phyloP scores from a whole-genome alignment of 192 early-diverging fungal species.

The Kickxella alabastrina region DNA sequence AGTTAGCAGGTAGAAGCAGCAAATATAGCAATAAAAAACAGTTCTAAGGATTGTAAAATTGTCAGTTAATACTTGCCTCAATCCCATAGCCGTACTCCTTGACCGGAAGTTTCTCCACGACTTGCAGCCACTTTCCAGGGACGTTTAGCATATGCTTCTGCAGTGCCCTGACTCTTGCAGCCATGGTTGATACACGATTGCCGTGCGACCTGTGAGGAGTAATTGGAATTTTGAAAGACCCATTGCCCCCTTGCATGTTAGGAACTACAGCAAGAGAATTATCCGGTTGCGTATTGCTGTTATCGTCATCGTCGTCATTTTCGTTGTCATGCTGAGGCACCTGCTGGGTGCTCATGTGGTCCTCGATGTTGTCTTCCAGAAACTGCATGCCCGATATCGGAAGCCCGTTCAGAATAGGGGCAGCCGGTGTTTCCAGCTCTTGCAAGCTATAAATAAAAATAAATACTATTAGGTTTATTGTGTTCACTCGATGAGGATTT shows the following conservation, averaged over 20 bases:
- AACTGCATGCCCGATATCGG: conserved; percentile 33
- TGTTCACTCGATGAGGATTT: no score
- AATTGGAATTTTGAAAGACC: conserved; percentile 37
- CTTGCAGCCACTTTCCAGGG: conserved; percentile 47
- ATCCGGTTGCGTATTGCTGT: background rate
- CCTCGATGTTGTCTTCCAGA: conserved; percentile 5
- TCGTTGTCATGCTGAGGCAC: background rate
- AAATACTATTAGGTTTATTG: no score
- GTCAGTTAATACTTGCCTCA: conserved; percentile 24
- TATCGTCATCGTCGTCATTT: background rate
- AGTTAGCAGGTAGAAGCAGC: no score
- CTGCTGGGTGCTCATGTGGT: background rate
- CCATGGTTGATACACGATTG: conserved; percentile 39
- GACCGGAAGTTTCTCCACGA: conserved; percentile 37
- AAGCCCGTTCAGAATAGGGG: conserved; percentile 28
- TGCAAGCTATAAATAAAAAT: conserved; percentile 11
- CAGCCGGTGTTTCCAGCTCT: conserved; percentile 1
- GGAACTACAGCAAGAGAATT: background rate
- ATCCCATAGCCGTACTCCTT: conserved; percentile 50
- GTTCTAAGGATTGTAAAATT: no score
- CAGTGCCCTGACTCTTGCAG: conserved; percentile 24
- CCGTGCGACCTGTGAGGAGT: conserved; percentile 29
- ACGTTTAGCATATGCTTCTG: conserved; percentile 43
- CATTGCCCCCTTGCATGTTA: conserved; percentile 6
- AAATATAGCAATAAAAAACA: no score